Percentiles rank a stretch among this genome's conserved stretches.
These are phyloP conservation scores for Phaffomyces antillensis DNA, from an alignment of 805 yeast species.

Conservation along the genomic window DNA sequence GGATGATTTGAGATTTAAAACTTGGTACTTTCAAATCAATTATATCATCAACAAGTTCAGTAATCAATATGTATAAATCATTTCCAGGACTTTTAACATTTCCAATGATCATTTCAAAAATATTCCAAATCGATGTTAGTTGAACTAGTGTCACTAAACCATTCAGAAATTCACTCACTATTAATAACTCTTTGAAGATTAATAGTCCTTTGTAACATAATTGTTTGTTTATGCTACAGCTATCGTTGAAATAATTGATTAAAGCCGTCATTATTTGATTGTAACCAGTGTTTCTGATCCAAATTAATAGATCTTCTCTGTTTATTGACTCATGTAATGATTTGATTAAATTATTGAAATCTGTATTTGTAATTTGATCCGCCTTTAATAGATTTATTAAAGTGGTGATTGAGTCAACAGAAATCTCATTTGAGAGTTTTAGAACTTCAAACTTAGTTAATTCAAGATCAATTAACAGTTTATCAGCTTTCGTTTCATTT, in stretches of 20 bases:
- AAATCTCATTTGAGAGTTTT: conserved; percentile 4
- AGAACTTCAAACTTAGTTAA: conserved; percentile 7
- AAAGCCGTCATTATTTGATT: conserved; percentile 7
- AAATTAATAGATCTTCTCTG: conserved; percentile 7
- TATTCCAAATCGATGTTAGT: conserved; percentile 13
- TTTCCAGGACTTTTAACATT: conserved; percentile 18
- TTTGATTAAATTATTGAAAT: conserved; percentile 15
- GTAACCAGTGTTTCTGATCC: conserved; percentile 19
- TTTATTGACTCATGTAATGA: conserved; percentile 12
- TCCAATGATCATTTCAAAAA: conserved; percentile 19
- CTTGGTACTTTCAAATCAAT: conserved; percentile 5
- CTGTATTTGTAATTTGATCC: conserved; percentile 10
- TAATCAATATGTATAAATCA: conserved; percentile 19
- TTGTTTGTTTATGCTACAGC: conserved; percentile 17
- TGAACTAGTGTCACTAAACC: conserved; percentile 5
- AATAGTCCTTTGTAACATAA: conserved; percentile 22
- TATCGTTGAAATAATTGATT: conserved; percentile 16
- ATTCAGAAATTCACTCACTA: conserved; percentile 13
- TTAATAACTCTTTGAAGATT: conserved; percentile 18
- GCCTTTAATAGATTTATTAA: conserved; percentile 7
- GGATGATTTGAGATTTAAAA: conserved; percentile 7
- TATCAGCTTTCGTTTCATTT: conserved; percentile 5
- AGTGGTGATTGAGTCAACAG: conserved; percentile 8
- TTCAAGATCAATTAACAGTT: conserved; percentile 14
- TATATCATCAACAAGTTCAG: conserved; percentile 21